Evolutionary conservation across 768 basidiomycete species (phyloP).

Genomic region (Tricholoma bakamatsutake): DNA sequence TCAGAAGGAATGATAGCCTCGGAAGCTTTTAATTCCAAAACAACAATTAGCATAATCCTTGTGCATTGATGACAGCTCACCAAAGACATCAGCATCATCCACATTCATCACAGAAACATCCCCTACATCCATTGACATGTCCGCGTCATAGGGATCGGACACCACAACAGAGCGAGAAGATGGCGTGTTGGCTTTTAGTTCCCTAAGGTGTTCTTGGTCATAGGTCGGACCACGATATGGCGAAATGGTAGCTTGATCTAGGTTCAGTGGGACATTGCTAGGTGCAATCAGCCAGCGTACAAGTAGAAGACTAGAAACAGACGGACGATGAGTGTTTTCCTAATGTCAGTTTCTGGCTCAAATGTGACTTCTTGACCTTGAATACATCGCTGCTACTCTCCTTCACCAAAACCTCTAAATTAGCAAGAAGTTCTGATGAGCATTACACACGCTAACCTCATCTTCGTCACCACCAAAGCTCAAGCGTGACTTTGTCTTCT

Average conservation of each 20-base stretch:
- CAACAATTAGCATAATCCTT: not conserved
- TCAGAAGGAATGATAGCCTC: slow-evolving; percentile 59
- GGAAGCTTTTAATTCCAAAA: slow-evolving; percentile 10
- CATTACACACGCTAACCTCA: slow-evolving; percentile 42
- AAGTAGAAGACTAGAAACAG: slow-evolving; percentile 1
- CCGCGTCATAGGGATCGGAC: slow-evolving; percentile 41
- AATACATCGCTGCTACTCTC: slow-evolving; percentile 60
- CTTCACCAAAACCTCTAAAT: slow-evolving; percentile 28
- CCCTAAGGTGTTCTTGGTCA: slow-evolving; percentile 63
- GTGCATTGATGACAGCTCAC: slow-evolving; percentile 17
- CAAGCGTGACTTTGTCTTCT: slow-evolving; percentile 60
- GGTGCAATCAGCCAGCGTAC: slow-evolving; percentile 10
- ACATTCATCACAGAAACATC: slow-evolving; percentile 31
- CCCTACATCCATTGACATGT: slow-evolving; percentile 44
- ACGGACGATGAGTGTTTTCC: slow-evolving; percentile 49
- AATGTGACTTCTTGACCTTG: slow-evolving; percentile 73
- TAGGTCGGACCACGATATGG: slow-evolving; percentile 56
- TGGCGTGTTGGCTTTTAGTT: slow-evolving; percentile 75
- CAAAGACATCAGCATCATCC: slow-evolving; percentile 22
- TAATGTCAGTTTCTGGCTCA: slow-evolving; percentile 61
- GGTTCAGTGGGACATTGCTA: slow-evolving; percentile 39
- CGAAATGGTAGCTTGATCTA: slow-evolving; percentile 55
- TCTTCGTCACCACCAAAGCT: slow-evolving; percentile 70
- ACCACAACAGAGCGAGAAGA: slow-evolving; percentile 41
- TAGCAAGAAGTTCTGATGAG: slow-evolving; percentile 17